Evolutionary conservation across 139 green algal species (phyloP).

Genomic region (Dunaliella sp.): DNA sequence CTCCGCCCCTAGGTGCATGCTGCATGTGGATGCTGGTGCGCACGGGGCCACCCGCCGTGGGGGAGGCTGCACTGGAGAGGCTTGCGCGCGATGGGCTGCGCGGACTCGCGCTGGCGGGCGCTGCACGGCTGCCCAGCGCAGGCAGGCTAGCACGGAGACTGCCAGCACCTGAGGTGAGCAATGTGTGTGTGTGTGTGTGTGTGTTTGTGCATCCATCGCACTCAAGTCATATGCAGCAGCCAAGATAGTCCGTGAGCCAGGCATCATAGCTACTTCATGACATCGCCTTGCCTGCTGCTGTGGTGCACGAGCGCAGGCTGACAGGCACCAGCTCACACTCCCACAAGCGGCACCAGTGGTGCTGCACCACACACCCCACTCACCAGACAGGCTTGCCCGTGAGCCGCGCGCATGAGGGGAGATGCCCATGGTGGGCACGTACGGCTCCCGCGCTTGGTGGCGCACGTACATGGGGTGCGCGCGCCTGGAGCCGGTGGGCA

Average conservation of each 20-base stretch:
- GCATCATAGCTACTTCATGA: no score
- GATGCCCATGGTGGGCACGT: not conserved
- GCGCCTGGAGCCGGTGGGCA: not conserved
- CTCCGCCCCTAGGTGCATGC: no score
- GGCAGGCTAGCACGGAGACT: not conserved
- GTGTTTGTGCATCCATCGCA: no score
- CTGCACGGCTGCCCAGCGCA: not conserved
- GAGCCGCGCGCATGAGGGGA: not conserved
- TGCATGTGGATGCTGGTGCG: not conserved
- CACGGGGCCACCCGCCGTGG: not conserved
- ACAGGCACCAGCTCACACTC: no score
- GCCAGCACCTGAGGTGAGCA: no score
- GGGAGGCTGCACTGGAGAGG: not conserved
- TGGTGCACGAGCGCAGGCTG: no score
- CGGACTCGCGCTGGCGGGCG: not conserved
- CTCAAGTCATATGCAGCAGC: no score
- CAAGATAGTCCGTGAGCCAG: no score
- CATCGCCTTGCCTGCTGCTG: no score
- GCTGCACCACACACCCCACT: no score
- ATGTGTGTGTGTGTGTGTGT: no score
- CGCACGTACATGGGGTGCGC: constrained; percentile 15
- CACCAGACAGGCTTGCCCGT: not conserved
- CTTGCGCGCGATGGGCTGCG: not conserved
- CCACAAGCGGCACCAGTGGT: no score
- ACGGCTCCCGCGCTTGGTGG: not conserved